Percentiles rank a stretch among this genome's conserved stretches.
Evolutionary conservation across 2,329 filamentous ascomycete genomes (phyloP).

Genomic region (Plectosphaerella sp.): DNA sequence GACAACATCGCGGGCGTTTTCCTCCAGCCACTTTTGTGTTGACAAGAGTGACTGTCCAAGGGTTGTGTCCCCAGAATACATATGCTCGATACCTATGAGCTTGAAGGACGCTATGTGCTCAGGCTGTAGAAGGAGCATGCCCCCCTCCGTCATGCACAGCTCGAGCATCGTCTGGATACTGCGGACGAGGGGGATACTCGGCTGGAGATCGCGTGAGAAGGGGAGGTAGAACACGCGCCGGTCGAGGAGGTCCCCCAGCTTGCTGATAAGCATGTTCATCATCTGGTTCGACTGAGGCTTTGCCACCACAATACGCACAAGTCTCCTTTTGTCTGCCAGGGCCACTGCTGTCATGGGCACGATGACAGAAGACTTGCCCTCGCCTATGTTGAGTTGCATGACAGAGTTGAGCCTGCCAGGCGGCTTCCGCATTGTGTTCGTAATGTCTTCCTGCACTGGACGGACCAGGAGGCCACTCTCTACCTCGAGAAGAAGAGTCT

Average conservation of each 20-base stretch:
- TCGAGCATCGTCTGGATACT: constrained; percentile 32
- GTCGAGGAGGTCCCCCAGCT: constrained; percentile 51
- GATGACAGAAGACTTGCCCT: constrained; percentile 68
- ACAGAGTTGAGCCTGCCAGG: constrained; percentile 2
- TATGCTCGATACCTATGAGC: constrained; percentile 52
- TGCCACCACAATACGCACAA: constrained; percentile 56
- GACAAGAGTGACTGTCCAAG: constrained; percentile 29
- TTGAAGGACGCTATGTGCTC: constrained; percentile 53
- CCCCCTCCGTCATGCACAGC: constrained; percentile 44
- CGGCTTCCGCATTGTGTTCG: constrained; percentile 47
- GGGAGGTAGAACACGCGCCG: constrained; percentile 53
- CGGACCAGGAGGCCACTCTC: constrained; percentile 51
- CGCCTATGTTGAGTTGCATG: constrained; percentile 62
- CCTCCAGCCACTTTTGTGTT: constrained; percentile 40
- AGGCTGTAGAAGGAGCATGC: constrained; percentile 54
- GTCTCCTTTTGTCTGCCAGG: constrained; percentile 42
- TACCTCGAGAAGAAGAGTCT: neutral
- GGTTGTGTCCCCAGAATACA: constrained; percentile 21
- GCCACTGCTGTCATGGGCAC: constrained; percentile 56
- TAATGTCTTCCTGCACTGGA: constrained; percentile 53
- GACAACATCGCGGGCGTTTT: constrained; percentile 47
- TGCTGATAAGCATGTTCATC: constrained; percentile 47
- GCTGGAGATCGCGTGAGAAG: constrained; percentile 46
- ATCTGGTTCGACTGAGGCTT: constrained; percentile 61
- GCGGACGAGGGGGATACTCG: constrained; percentile 22